These are phyloP conservation scores for Linaria vulgaris DNA, from an alignment of 257 asterid genomes.

Conservation along the genomic window DNA sequence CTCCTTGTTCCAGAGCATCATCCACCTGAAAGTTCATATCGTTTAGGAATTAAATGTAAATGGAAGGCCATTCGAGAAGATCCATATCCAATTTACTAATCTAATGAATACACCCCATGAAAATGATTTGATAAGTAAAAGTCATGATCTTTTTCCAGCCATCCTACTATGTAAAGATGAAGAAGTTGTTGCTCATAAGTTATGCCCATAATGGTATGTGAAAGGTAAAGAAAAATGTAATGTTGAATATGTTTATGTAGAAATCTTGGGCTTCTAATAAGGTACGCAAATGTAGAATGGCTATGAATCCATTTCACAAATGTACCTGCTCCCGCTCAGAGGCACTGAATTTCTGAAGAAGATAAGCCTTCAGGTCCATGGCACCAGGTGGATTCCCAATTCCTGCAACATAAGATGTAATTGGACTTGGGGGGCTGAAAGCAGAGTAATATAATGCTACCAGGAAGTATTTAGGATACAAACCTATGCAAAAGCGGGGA, in stretches of 20 bases:
- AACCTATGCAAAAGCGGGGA: slow-evolving; percentile 94
- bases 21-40: slow-evolving; percentile 53
- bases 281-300: neutral
- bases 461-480: slow-evolving; percentile 20
- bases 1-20: slow-evolving; percentile 84
- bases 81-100: neutral
- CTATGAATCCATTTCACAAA: neutral
- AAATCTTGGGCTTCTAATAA: neutral
- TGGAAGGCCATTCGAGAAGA: neutral
- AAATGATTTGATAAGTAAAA: neutral
- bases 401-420: slow-evolving; percentile 42
- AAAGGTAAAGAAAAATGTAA: neutral
- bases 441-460: slow-evolving; percentile 10
- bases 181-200: neutral
- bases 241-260: neutral
- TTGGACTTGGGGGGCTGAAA: slow-evolving; percentile 6
- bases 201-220: neutral
- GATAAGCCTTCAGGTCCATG: slow-evolving; percentile 93
- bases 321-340: slow-evolving; percentile 70
- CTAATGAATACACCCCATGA: neutral
- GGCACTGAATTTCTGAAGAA: slow-evolving; percentile 88
- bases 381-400: slow-evolving; percentile 91
- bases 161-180: neutral
- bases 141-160: too few relatives aligned
- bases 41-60: neutral